Conservation (phyloP, 176 grass and related monocot species). For the Raddia guianensis region DNA sequence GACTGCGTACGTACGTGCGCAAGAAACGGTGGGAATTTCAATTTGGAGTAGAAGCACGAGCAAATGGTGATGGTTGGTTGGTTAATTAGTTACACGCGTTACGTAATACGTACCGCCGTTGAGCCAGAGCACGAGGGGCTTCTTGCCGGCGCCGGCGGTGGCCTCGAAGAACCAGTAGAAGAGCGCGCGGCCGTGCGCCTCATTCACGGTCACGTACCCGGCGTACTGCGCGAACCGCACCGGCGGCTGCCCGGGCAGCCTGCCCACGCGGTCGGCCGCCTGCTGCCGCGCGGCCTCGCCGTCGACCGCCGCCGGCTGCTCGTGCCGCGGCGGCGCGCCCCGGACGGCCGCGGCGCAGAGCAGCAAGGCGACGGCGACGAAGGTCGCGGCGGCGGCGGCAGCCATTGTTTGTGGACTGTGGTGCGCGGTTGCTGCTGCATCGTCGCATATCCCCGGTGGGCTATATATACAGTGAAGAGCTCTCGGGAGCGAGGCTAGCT, state of each 20-base stretch:
- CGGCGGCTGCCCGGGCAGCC: conserved; percentile 78
- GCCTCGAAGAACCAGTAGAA: conserved; percentile 99
- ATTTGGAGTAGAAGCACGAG: not conserved
- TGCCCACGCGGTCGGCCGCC: conserved; percentile 67
- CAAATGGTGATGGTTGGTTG: not conserved
- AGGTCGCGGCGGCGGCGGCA: not conserved
- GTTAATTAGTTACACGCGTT: not conserved
- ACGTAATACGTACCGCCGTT: conserved; percentile 69
- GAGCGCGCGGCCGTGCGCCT: conserved; percentile 79
- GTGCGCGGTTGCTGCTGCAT: not conserved
- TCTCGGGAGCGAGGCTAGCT: not conserved
- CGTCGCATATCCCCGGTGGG: not conserved
- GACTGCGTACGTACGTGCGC: not conserved
- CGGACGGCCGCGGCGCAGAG: not conserved
- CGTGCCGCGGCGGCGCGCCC: not conserved
- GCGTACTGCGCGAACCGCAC: conserved; percentile 85
- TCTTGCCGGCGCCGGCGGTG: conserved; percentile 51
- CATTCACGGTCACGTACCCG: conserved; percentile 92
- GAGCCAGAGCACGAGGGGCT: conserved; percentile 90
- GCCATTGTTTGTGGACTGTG: conserved; percentile 30
- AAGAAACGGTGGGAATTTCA: not conserved
- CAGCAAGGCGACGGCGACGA: conserved; percentile 24
- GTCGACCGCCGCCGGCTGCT: conserved; percentile 22
- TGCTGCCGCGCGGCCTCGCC: conserved; percentile 50
- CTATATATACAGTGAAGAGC: conserved; percentile 19